These are phyloP conservation scores for Geotrichum phurueaensis DNA, from an alignment of 1,139 yeast species.

Conservation along the genomic window DNA sequence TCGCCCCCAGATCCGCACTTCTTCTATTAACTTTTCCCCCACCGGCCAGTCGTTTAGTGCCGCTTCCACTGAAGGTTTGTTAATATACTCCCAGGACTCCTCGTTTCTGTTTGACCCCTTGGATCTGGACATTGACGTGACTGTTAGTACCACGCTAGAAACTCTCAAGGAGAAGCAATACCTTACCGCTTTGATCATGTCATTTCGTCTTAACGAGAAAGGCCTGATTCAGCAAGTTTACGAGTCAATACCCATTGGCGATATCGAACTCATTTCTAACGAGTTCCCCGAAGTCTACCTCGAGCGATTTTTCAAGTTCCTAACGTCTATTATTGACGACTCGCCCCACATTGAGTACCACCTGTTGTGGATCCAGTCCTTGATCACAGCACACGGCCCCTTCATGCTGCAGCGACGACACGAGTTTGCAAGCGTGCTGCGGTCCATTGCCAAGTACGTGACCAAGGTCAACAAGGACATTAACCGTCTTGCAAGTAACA, in stretches of 20 bases:
- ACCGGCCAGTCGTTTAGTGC: conserved; percentile 90
- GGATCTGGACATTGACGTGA: conserved; percentile 87
- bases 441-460: conserved; percentile 70
- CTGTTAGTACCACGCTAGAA: conserved; percentile 69
- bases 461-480: conserved; percentile 72
- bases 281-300: conserved; percentile 76
- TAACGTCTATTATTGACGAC: conserved; percentile 66
- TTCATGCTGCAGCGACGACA: conserved; percentile 60
- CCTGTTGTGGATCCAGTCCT: conserved; percentile 67
- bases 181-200: conserved; percentile 80
- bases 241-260: conserved; percentile 70
- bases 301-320: conserved; percentile 57
- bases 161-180: conserved; percentile 64
- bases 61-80: conserved; percentile 89
- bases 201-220: conserved; percentile 83
- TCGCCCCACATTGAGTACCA: conserved; percentile 83
- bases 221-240: conserved; percentile 67
- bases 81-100: conserved; percentile 75
- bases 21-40: conserved; percentile 77
- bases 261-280: conserved; percentile 57
- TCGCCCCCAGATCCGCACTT: conserved; percentile 76
- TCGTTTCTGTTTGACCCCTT: conserved; percentile 82
- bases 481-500: conserved; percentile 49
- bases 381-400: conserved; percentile 70
- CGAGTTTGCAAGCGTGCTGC: conserved; percentile 59